Evolutionary conservation across 805 yeast species (phyloP).

Genomic region (Myxozyma kluyveri): DNA sequence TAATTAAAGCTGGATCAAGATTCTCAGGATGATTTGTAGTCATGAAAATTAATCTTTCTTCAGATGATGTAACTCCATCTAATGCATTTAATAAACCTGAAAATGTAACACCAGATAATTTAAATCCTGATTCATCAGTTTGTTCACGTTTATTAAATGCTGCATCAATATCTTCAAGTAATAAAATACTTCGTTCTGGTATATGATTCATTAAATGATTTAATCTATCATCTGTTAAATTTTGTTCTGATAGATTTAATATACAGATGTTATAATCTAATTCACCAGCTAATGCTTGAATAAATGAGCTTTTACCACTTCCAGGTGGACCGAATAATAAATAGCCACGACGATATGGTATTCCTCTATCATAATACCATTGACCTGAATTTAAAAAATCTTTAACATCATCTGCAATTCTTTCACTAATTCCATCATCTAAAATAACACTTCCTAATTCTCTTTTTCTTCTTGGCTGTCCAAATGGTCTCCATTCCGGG

Average conservation of each 20-base stretch:
- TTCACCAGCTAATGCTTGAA: conserved; percentile 95
- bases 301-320: conserved; percentile 91
- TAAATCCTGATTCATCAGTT: conserved; percentile 68
- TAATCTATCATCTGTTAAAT: conserved; percentile 88
- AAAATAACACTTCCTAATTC: conserved; percentile 79
- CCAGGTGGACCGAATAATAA: conserved; percentile 97
- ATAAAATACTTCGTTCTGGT: conserved; percentile 80
- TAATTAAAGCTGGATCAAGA: conserved; percentile 84
- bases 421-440: conserved; percentile 69
- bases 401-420: conserved; percentile 64
- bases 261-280: conserved; percentile 94
- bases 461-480: conserved; percentile 88
- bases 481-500: conserved; percentile 98
- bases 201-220: conserved; percentile 95
- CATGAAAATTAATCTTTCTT: conserved; percentile 95
- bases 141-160: conserved; percentile 85
- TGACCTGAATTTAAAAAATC: conserved; percentile 77
- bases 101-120: conserved; percentile 83
- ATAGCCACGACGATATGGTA: conserved; percentile 94
- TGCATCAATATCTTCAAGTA: conserved; percentile 92
- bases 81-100: conserved; percentile 90
- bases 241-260: conserved; percentile 82
- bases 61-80: conserved; percentile 97
- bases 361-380: conserved; percentile 96
- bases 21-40: conserved; percentile 96